A percentile compares a stretch with the other conserved stretches of the same genome.
phyloP scores from a whole-genome alignment of 2,329 filamentous ascomycete genomes.

The Tolypocladium nubicola region DNA sequence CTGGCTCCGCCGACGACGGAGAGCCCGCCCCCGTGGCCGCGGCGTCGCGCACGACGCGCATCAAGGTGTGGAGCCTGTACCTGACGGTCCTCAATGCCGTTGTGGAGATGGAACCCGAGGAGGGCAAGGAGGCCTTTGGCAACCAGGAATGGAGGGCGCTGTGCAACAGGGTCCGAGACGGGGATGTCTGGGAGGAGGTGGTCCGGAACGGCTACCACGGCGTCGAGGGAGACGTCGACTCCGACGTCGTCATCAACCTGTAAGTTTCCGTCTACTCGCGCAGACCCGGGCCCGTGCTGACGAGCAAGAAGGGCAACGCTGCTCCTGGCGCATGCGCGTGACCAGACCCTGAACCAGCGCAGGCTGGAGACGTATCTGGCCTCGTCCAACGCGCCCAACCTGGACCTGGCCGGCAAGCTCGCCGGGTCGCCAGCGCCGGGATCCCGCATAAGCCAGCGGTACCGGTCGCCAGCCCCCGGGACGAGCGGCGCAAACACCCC shows the following conservation, averaged over 20 bases:
- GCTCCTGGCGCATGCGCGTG: constrained; percentile 77
- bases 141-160: constrained; percentile 74
- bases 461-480: constrained; percentile 35
- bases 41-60: constrained; percentile 70
- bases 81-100: constrained; percentile 87
- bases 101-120: constrained; percentile 77
- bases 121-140: constrained; percentile 83
- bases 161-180: constrained; percentile 76
- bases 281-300: background rate
- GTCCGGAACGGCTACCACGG: constrained; percentile 80
- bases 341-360: constrained; percentile 75
- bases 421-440: constrained; percentile 30
- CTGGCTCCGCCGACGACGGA: constrained; percentile 34
- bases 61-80: constrained; percentile 97
- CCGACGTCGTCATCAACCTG: constrained; percentile 87
- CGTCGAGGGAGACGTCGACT: constrained; percentile 80
- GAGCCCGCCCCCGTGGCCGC: constrained; percentile 65
- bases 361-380: constrained; percentile 84
- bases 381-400: constrained; percentile 58
- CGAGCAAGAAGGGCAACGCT: constrained; percentile 60
- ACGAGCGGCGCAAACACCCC: constrained; percentile 67
- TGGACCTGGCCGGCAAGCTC: constrained; percentile 60
- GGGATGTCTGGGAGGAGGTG: constrained; percentile 90
- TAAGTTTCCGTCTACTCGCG: constrained; percentile 28
- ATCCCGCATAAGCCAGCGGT: constrained; percentile 23